A percentile compares a stretch with the other conserved stretches of the same genome.
These are phyloP conservation scores for Neofusicoccum cordaticola DNA, from an alignment of 2,329 filamentous ascomycete genomes.

Conservation along the genomic window DNA sequence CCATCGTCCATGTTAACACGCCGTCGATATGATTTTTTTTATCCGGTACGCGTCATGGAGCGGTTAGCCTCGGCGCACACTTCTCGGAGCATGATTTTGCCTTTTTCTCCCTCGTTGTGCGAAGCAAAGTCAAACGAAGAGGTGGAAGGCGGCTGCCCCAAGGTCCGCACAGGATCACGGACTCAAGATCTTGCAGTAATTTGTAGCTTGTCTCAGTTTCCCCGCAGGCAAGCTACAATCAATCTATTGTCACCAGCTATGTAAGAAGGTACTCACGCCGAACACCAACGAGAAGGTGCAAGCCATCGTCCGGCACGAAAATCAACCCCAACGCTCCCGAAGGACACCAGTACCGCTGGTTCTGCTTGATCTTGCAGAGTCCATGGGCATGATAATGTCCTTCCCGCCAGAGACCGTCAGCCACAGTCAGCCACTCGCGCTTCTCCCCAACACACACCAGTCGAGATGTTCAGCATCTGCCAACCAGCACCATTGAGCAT, in stretches of 20 bases:
- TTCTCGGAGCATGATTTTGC: no score
- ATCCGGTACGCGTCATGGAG: no score
- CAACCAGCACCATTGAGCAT: no score
- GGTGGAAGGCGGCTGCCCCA: no score
- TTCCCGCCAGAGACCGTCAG: neutral
- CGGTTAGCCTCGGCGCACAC: no score
- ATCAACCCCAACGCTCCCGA: neutral
- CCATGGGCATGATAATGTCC: no score
- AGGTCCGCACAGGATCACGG: neutral
- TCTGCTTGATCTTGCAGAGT: neutral
- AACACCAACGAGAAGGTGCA: neutral
- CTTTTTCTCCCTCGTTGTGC: no score
- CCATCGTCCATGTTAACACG: no score
- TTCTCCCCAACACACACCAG: neutral
- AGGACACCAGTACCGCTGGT: constrained; percentile 39
- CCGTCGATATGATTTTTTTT: no score
- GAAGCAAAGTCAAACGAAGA: no score
- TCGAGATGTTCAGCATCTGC: no score
- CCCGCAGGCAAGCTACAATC: neutral
- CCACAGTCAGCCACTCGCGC: neutral
- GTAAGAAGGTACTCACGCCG: neutral
- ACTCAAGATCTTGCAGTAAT: no score
- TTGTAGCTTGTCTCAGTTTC: neutral
- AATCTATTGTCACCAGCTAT: neutral
- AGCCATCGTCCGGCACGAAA: neutral